A percentile compares a stretch with the other conserved stretches of the same genome.
phyloP scores from a whole-genome alignment of 345 rosid genomes.

The Rhizophora mangle region DNA sequence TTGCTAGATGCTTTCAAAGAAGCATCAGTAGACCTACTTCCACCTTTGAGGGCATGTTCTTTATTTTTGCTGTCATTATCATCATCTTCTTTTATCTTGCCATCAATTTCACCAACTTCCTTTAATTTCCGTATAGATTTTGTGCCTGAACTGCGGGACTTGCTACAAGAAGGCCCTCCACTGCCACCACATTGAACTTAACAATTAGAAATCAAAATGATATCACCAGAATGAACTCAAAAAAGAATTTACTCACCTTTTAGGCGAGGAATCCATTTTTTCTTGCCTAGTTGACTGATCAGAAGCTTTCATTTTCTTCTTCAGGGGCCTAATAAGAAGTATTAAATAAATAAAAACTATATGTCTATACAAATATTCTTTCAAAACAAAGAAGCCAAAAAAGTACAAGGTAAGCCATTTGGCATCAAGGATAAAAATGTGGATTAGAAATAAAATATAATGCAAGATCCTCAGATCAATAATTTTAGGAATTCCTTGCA shows the following conservation, averaged over 20 bases:
- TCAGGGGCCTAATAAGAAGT: constrained; percentile 48
- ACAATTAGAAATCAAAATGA: constrained; percentile 13
- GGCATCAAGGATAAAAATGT: too few species aligned
- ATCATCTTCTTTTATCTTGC: constrained; percentile 41
- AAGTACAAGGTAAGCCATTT: too few species aligned
- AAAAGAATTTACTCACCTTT: constrained; percentile 43
- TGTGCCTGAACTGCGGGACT: constrained; percentile 32
- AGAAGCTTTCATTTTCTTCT: constrained; percentile 55
- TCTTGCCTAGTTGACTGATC: constrained; percentile 40
- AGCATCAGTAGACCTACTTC: constrained; percentile 38
- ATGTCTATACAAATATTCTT: background rate
- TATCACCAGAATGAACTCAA: background rate
- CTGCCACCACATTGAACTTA: constrained; percentile 2
- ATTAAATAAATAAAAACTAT: background rate
- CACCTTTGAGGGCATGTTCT: constrained; percentile 38
- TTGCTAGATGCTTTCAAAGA: constrained; percentile 33
- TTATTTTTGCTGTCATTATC: constrained; percentile 41
- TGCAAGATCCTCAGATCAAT: too few species aligned
- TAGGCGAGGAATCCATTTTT: constrained; percentile 43
- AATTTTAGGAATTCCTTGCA: too few species aligned
- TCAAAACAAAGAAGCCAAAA: background rate
- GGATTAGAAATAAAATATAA: too few species aligned
- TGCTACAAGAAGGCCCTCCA: constrained; percentile 41
- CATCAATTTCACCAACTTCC: constrained; percentile 39
- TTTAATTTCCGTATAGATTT: constrained; percentile 32